Percentiles rank a stretch among this genome's conserved stretches.
These are phyloP conservation scores for Boletus coccyginus DNA, from an alignment of 768 basidiomycete species.

Conservation along the genomic window DNA sequence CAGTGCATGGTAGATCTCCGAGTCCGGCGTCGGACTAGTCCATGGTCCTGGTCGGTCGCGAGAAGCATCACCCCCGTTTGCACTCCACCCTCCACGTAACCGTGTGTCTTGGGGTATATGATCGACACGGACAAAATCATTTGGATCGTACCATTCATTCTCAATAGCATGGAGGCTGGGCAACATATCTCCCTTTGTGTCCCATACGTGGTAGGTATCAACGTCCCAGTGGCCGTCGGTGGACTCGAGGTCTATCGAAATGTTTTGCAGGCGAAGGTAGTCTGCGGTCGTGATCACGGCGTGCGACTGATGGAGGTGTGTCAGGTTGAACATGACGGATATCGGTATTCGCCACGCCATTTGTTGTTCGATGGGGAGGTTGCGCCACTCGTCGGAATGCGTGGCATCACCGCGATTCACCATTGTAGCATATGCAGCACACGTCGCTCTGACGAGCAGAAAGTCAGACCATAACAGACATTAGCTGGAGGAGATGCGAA, in stretches of 20 bases:
- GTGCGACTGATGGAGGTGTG: conserved; percentile 35
- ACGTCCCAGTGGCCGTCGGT: conserved; percentile 38
- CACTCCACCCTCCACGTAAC: conserved; percentile 30
- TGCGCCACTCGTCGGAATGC: conserved; percentile 39
- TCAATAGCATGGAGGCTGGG: conserved; percentile 35
- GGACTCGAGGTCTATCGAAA: conserved; percentile 32
- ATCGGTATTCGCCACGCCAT: conserved; percentile 37
- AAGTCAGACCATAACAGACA: neutral
- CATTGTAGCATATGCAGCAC: conserved; percentile 41
- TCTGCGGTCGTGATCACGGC: conserved; percentile 40
- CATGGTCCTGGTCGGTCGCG: conserved; percentile 20
- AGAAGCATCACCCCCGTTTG: conserved; percentile 10
- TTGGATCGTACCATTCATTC: conserved; percentile 40
- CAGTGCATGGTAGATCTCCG: conserved; percentile 20
- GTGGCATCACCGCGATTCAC: conserved; percentile 45
- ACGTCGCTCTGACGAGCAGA: conserved; percentile 27
- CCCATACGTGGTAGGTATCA: conserved; percentile 30
- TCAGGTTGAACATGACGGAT: conserved; percentile 43
- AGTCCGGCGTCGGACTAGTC: conserved; percentile 10
- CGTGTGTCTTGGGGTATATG: conserved; percentile 32
- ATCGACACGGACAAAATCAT: conserved; percentile 36
- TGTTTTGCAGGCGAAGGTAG: conserved; percentile 41
- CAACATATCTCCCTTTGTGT: conserved; percentile 9
- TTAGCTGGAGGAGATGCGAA: neutral
- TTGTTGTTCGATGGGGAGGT: conserved; percentile 35